Conservation (phyloP, 2,329 filamentous ascomycete genomes). For the Trichocomaceae sp. region DNA sequence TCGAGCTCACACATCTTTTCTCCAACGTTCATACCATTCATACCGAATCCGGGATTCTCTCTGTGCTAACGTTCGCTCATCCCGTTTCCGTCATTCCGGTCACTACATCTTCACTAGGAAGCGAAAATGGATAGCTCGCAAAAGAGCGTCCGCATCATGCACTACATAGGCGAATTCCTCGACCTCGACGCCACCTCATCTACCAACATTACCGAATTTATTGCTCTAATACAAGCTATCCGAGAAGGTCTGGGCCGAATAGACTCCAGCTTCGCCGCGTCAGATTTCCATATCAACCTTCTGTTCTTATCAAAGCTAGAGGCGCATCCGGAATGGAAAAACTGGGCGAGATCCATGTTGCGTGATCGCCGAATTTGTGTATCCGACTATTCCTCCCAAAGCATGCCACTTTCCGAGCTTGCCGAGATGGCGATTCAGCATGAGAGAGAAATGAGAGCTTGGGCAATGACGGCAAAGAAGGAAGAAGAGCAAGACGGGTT, state of each 20-base stretch:
- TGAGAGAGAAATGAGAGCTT: conserved; percentile 14
- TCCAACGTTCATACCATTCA: too few species aligned
- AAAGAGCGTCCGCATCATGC: conserved; percentile 23
- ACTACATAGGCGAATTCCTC: conserved; percentile 24
- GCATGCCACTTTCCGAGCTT: conserved; percentile 21
- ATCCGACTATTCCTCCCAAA: conserved; percentile 15
- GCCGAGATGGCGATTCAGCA: conserved; percentile 19
- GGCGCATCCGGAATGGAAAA: conserved; percentile 20
- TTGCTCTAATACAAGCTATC: conserved; percentile 23
- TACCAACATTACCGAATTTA: conserved; percentile 22
- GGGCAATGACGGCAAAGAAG: not conserved
- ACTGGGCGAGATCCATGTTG: conserved; percentile 22
- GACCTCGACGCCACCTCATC: conserved; percentile 22
- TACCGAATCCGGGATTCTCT: not conserved
- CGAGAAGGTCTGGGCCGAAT: conserved; percentile 23
- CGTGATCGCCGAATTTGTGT: conserved; percentile 20
- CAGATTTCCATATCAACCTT: conserved; percentile 22
- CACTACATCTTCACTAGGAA: not conserved
- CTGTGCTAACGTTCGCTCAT: not conserved
- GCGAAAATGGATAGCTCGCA: conserved; percentile 21
- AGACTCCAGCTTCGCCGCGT: conserved; percentile 21
- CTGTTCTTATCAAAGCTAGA: conserved; percentile 24
- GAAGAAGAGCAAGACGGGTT: not conserved
- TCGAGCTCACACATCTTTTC: too few species aligned
- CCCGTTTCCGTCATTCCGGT: not conserved